Evolutionary conservation across 495 filamentous ascomycete species (phyloP).

Genomic region (Trichoderma gamsii): DNA sequence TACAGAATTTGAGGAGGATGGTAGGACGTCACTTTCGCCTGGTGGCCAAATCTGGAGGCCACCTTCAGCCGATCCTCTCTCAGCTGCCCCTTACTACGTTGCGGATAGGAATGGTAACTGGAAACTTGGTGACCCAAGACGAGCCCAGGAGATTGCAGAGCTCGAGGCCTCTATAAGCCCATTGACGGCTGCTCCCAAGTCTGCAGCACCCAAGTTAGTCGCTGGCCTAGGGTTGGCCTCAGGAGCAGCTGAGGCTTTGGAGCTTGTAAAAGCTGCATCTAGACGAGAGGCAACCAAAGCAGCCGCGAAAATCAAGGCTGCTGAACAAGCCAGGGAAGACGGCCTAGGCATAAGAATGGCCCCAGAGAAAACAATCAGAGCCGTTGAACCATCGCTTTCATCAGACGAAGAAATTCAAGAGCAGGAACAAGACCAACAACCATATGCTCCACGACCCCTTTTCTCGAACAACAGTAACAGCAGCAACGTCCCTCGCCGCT

Average conservation of each 20-base stretch:
- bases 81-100: slow-evolving; percentile 35
- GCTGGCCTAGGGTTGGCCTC: neutral
- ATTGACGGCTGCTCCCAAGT: neutral
- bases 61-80: slow-evolving; percentile 28
- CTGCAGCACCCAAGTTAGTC: slow-evolving; percentile 1
- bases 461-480: neutral
- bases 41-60: slow-evolving; percentile 34
- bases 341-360: neutral
- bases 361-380: neutral
- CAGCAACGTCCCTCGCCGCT: neutral
- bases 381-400: slow-evolving; percentile 1
- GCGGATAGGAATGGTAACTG: slow-evolving; percentile 43
- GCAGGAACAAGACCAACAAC: neutral
- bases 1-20: slow-evolving; percentile 45
- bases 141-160: slow-evolving; percentile 19
- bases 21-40: slow-evolving; percentile 22
- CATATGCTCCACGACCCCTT: slow-evolving; percentile 9
- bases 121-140: slow-evolving; percentile 29
- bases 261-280: neutral
- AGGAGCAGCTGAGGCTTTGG: neutral
- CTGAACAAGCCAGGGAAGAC: neutral
- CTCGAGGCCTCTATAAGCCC: slow-evolving; percentile 10
- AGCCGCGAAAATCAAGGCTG: neutral
- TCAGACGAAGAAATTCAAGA: slow-evolving; percentile 6
- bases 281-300: neutral